Percentiles rank a stretch among this genome's conserved stretches.
Evolutionary conservation across 2,329 filamentous ascomycete genomes (phyloP).

Genomic region (Aspergillus sergii): DNA sequence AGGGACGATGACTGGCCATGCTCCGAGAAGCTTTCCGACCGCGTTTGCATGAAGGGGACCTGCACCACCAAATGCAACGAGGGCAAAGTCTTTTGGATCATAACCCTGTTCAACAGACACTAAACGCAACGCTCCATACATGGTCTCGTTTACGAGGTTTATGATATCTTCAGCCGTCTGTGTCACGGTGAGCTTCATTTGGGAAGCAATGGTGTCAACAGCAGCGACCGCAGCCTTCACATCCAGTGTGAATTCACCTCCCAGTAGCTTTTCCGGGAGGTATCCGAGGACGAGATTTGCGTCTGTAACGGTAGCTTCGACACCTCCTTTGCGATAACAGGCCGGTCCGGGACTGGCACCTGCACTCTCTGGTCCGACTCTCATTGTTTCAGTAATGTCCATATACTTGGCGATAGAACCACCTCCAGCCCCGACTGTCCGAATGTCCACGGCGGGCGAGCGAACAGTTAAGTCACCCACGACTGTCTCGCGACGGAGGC

Average conservation of each 20-base stretch:
- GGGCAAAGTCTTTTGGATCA: conserved; percentile 54
- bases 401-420: conserved; percentile 54
- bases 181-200: conserved; percentile 48
- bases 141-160: conserved; percentile 54
- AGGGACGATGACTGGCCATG: conserved; percentile 57
- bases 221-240: conserved; percentile 45
- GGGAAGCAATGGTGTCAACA: conserved; percentile 47
- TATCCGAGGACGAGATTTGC: conserved; percentile 54
- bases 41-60: conserved; percentile 56
- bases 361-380: conserved; percentile 56
- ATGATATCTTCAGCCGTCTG: conserved; percentile 54
- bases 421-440: conserved; percentile 54
- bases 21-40: conserved; percentile 52
- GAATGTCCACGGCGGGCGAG: conserved; percentile 52
- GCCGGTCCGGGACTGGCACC: conserved; percentile 53
- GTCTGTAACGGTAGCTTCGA: conserved; percentile 52
- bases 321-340: conserved; percentile 53
- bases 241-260: conserved; percentile 50
- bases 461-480: conserved; percentile 49
- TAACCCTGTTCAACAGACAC: conserved; percentile 57
- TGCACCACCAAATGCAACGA: conserved; percentile 55
- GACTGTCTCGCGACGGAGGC: conserved; percentile 50
- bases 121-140: conserved; percentile 54
- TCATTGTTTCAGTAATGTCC: conserved; percentile 50
- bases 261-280: conserved; percentile 49